Conservation (phyloP, 1,284 basidiomycete species). For the Sphaerobolus stellatus region DNA sequence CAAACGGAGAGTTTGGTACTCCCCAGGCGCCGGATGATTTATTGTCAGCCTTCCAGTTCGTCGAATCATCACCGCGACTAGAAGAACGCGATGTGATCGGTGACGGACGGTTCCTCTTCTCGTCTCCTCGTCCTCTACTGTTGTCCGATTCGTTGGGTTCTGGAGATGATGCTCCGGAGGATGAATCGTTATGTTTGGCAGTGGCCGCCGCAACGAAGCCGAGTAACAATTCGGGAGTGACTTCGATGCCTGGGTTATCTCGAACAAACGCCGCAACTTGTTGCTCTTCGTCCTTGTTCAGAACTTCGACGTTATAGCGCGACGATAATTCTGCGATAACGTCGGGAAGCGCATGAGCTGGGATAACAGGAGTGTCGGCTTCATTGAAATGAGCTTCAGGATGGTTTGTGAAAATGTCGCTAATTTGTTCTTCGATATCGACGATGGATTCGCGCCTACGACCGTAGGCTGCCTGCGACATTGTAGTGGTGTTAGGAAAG, state of each 20-base stretch:
- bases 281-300: slow-evolving; percentile 56
- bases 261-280: slow-evolving; percentile 55
- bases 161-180: slow-evolving; percentile 28
- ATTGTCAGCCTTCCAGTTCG: slow-evolving; percentile 30
- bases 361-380: slow-evolving; percentile 57
- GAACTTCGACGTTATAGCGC: slow-evolving; percentile 55
- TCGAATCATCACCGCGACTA: slow-evolving; percentile 57
- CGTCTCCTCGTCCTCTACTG: slow-evolving; percentile 37
- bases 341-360: slow-evolving; percentile 64
- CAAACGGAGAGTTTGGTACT: slow-evolving; percentile 56
- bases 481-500: not conserved
- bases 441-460: slow-evolving; percentile 47
- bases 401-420: slow-evolving; percentile 63
- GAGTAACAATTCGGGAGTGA: slow-evolving; percentile 65
- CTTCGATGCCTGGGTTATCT: slow-evolving; percentile 60
- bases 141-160: slow-evolving; percentile 25
- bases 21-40: slow-evolving; percentile 46
- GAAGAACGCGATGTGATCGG: slow-evolving; percentile 50
- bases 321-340: slow-evolving; percentile 62
- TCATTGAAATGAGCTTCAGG: slow-evolving; percentile 55
- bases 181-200: slow-evolving; percentile 41
- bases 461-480: slow-evolving; percentile 15
- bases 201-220: slow-evolving; percentile 65
- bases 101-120: slow-evolving; percentile 27
- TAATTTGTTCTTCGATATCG: slow-evolving; percentile 65